phyloP scores from a whole-genome alignment of 129 eudicot species.

The Arctium lappa region DNA sequence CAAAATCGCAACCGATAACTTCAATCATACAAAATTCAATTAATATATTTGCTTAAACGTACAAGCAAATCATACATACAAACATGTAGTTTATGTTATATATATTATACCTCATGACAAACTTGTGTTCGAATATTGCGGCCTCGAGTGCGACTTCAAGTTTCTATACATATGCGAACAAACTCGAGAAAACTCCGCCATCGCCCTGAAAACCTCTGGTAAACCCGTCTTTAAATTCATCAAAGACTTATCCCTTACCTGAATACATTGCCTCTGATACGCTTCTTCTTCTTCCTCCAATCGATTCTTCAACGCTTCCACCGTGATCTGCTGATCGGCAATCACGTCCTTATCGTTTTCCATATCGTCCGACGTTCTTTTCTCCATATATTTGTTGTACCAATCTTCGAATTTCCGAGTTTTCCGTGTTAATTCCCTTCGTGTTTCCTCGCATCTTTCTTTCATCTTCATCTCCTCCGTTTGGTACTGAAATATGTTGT shows the following conservation, averaged over 20 bases:
- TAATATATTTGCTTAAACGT: constrained; percentile 9
- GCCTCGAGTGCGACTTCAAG: constrained; percentile 52
- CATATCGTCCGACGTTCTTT: constrained; percentile 54
- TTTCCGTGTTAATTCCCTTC: constrained; percentile 56
- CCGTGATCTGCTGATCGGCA: constrained; percentile 54
- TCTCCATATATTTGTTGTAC: constrained; percentile 64
- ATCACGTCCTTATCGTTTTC: constrained; percentile 56
- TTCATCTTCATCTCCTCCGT: constrained; percentile 69
- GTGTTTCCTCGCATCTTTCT: constrained; percentile 65
- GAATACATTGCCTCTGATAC: constrained; percentile 59
- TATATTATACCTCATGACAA: constrained; percentile 31
- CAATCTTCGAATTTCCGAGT: constrained; percentile 66
- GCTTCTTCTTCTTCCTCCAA: constrained; percentile 70
- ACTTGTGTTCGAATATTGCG: constrained; percentile 36
- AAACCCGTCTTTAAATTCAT: constrained; percentile 64
- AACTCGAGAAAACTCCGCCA: constrained; percentile 69
- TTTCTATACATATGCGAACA: constrained; percentile 69
- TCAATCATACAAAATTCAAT: constrained; percentile 20
- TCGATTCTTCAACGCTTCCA: constrained; percentile 56
- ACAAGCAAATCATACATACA: constrained; percentile 29
- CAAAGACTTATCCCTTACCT: constrained; percentile 84
- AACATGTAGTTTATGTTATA: constrained; percentile 3
- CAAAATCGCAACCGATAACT: not conserved
- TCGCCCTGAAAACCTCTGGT: constrained; percentile 72
- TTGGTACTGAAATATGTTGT: constrained; percentile 70